Percentiles rank a stretch among this genome's conserved stretches.
phyloP scores from a whole-genome alignment of 495 filamentous ascomycete species.

The Daldinia vernicosa region DNA sequence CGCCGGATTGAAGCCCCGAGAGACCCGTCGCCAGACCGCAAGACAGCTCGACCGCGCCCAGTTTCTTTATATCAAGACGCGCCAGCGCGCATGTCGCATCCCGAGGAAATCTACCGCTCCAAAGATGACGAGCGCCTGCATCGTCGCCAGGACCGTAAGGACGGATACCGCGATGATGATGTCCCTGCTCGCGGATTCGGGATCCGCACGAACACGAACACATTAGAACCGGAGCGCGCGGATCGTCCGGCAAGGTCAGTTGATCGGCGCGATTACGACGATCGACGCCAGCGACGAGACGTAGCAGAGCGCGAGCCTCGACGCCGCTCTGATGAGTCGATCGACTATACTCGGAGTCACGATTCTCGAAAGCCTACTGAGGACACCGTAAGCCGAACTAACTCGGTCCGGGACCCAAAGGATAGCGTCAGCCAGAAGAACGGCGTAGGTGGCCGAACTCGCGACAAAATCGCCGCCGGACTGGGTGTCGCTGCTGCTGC shows the following conservation, averaged over 20 bases:
- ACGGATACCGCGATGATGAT: slow-evolving; percentile 52
- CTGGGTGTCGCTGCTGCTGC: slow-evolving; percentile 52
- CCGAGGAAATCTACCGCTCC: slow-evolving; percentile 54
- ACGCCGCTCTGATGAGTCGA: slow-evolving; percentile 51
- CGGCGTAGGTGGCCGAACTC: slow-evolving; percentile 39
- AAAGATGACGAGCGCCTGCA: slow-evolving; percentile 51
- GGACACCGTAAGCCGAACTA: slow-evolving; percentile 25
- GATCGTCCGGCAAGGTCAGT: slow-evolving; percentile 37
- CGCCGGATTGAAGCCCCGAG: slow-evolving; percentile 49
- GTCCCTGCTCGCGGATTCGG: slow-evolving; percentile 56
- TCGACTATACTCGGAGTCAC: slow-evolving; percentile 29
- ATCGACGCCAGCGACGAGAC: slow-evolving; percentile 50
- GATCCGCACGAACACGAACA: slow-evolving; percentile 54
- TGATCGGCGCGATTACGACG: slow-evolving; percentile 47
- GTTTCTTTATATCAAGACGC: slow-evolving; percentile 59
- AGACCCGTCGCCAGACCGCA: slow-evolving; percentile 48
- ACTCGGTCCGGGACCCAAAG: slow-evolving; percentile 39
- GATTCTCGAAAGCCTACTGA: slow-evolving; percentile 38
- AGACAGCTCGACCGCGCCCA: slow-evolving; percentile 50
- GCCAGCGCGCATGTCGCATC: slow-evolving; percentile 47
- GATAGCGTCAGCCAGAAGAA: slow-evolving; percentile 40
- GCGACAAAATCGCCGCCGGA: slow-evolving; percentile 52
- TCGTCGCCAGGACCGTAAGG: slow-evolving; percentile 47
- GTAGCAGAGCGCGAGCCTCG: slow-evolving; percentile 45
- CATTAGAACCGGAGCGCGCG: slow-evolving; percentile 43